phyloP scores from a whole-genome alignment of 345 rosid species.

The Aquilaria sinensis region DNA sequence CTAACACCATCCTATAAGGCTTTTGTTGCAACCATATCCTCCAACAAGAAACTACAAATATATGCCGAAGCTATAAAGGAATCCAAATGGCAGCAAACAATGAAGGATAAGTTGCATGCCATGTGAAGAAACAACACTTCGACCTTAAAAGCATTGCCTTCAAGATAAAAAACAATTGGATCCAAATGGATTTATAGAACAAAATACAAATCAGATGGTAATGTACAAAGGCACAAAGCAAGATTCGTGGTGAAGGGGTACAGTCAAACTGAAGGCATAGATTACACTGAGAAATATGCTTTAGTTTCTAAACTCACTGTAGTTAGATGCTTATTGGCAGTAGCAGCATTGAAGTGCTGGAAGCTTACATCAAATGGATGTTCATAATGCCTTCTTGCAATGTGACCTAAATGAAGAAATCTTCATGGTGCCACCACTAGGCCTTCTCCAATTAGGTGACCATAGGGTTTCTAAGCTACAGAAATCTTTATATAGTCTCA shows the following conservation, averaged over 20 bases:
- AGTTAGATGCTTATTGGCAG: too few relatives aligned
- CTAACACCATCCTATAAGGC: too few relatives aligned
- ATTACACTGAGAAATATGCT: background rate
- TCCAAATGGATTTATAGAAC: conserved; percentile 15
- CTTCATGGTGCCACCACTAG: background rate
- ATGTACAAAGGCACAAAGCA: conserved; percentile 14
- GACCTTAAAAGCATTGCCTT: background rate
- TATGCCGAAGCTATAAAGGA: too few relatives aligned
- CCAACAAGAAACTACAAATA: too few relatives aligned
- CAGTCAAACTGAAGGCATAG: conserved; percentile 1
- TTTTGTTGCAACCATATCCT: too few relatives aligned
- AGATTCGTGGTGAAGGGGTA: conserved; percentile 6
- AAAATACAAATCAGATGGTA: conserved; percentile 2
- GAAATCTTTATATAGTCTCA: too few relatives aligned
- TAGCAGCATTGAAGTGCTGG: background rate
- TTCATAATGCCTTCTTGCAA: background rate
- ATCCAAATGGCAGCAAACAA: conserved; percentile 1
- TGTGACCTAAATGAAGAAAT: background rate
- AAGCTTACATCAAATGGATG: conserved; percentile 10
- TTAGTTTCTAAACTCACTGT: too few relatives aligned
- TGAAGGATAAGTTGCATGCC: conserved; percentile 1
- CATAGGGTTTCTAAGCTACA: too few relatives aligned
- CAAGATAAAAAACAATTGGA: conserved; percentile 9
- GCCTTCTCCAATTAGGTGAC: too few relatives aligned
- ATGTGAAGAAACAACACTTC: conserved; percentile 9